These are phyloP conservation scores for Anthoceros angustus DNA, from an alignment of 225 moss, liverwort and hornwort genomes.

Conservation along the genomic window DNA sequence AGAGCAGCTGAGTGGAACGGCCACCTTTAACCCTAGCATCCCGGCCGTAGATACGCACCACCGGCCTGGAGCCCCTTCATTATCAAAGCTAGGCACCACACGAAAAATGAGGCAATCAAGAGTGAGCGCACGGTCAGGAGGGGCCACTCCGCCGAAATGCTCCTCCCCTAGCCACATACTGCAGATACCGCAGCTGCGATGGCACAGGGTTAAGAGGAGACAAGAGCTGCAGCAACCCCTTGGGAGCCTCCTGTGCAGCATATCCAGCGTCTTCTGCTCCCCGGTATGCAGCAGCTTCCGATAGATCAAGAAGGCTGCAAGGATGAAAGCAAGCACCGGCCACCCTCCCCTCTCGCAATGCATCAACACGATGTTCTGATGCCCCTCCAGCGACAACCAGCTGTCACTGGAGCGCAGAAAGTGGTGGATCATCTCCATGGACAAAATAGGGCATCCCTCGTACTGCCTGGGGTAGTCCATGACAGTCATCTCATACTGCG, in stretches of 20 bases:
- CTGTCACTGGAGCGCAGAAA: constrained; percentile 99
- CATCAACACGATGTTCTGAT: constrained; percentile 89
- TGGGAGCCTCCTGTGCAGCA: constrained; percentile 94
- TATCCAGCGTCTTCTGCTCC: constrained; percentile 88
- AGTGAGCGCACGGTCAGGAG: constrained; percentile 73
- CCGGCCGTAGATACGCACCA: constrained; percentile 83
- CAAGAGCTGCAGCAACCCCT: constrained; percentile 67
- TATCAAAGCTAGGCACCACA: constrained; percentile 88
- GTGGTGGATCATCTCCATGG: constrained; percentile 99
- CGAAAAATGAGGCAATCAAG: constrained; percentile 96
- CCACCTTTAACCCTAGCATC: constrained; percentile 48
- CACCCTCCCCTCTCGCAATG: constrained; percentile 99
- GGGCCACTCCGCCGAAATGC: constrained; percentile 95
- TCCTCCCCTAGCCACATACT: constrained; percentile 90
- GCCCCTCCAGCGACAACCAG: constrained; percentile 88
- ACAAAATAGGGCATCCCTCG: constrained; percentile 86
- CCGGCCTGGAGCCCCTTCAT: constrained; percentile 85
- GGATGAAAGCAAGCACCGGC: constrained; percentile 95
- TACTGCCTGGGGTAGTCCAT: constrained; percentile 98
- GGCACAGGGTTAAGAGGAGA: constrained; percentile 88
- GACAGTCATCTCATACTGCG: constrained; percentile 94
- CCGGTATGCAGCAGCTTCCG: constrained; percentile 86
- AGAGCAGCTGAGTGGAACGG: constrained; percentile 71
- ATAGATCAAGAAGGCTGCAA: constrained; percentile 88
- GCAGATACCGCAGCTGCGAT: constrained; percentile 83